Evolutionary conservation across 2,329 filamentous ascomycete genomes (phyloP), one percentile per base, ranked within the genome.

Genomic region (Talaromyces islandicus): DNA sequence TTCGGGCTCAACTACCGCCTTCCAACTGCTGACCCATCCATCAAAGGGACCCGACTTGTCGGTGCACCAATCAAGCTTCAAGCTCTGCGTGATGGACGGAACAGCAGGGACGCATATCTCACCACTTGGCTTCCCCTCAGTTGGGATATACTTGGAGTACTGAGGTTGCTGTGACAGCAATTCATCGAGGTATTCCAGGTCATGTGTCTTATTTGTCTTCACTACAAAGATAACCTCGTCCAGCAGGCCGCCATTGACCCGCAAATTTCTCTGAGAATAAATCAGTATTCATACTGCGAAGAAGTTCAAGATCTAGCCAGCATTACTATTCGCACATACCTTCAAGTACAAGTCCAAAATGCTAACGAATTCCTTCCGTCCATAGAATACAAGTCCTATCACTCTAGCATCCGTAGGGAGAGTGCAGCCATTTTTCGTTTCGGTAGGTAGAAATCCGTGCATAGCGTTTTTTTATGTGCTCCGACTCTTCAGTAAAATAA

Each of bases 351-450:
- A 25, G 50, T 52, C 50, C 50, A 52, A 52, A 29, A 52, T 52
- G 14, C 50, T 52, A 14, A 52, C 50, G 50, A 52, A 52, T 52
- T 52, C 21, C 24, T 52, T 52, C 25, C 50, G 50, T 25, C 50
- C 50, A 52, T 52, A 52, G 24, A 52, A 52, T 52, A 52, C 50
- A 52, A 52, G 50, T n/a, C 50, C 50, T 27, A 52, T 52, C 50
- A 52, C 50, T 52, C 19, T 52, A 11, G n/a, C 50, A 52, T 52
- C 21, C 29, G 50, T 4, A 29, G 50, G 50, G 21, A 11, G 50
- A 27, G 50, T 29, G 24, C 7, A 52, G 50, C 50, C 50, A 52
- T 27, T 11, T 4, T 52, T 52, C 17, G 24, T 3, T n/a, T 52
- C 50, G 17, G 10, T 29, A 29, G 50, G 50, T 52, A 6, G 50